Evolutionary conservation across 2,329 filamentous ascomycete species (phyloP).

Genomic region (Calonectria pauciramosa): DNA sequence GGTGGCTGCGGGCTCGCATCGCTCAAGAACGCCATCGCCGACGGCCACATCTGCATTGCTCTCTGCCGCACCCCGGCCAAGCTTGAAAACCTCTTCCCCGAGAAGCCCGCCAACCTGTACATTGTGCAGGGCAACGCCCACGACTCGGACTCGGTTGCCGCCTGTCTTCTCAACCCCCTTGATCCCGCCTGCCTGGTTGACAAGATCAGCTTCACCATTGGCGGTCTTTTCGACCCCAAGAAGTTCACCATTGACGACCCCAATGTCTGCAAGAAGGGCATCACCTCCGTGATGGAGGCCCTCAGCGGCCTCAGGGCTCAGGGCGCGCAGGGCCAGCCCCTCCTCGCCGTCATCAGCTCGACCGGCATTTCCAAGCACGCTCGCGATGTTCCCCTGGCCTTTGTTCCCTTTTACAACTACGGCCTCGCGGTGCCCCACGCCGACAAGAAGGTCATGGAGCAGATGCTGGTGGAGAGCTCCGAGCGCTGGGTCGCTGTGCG

Average conservation of each 20-base stretch:
- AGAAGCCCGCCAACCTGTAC: constrained; percentile 47
- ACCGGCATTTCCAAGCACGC: constrained; percentile 54
- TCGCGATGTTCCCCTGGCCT: constrained; percentile 52
- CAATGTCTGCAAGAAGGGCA: constrained; percentile 56
- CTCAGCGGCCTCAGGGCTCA: constrained; percentile 43
- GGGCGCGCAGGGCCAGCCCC: constrained; percentile 46
- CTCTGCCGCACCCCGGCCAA: constrained; percentile 58
- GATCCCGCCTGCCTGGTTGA: constrained; percentile 50
- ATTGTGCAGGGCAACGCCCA: constrained; percentile 56
- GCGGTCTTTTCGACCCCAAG: constrained; percentile 45
- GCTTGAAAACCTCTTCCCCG: constrained; percentile 49
- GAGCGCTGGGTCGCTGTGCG: constrained; percentile 54
- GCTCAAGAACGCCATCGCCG: constrained; percentile 52
- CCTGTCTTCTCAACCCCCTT: constrained; percentile 47
- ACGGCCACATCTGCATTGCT: constrained; percentile 54
- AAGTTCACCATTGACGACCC: constrained; percentile 52
- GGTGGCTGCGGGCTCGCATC: constrained; percentile 55
- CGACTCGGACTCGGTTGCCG: constrained; percentile 47
- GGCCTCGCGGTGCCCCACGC: constrained; percentile 58
- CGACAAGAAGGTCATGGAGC: constrained; percentile 64
- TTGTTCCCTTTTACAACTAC: constrained; percentile 59
- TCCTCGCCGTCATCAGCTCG: constrained; percentile 55
- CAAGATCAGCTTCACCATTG: constrained; percentile 56
- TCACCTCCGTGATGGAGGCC: constrained; percentile 50
- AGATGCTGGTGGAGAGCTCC: constrained; percentile 37